A percentile compares a stretch with the other conserved stretches of the same genome.
Evolutionary conservation across 169 alveolate genomes (phyloP).

Genomic region (Cryptosporidium meleagridis): DNA sequence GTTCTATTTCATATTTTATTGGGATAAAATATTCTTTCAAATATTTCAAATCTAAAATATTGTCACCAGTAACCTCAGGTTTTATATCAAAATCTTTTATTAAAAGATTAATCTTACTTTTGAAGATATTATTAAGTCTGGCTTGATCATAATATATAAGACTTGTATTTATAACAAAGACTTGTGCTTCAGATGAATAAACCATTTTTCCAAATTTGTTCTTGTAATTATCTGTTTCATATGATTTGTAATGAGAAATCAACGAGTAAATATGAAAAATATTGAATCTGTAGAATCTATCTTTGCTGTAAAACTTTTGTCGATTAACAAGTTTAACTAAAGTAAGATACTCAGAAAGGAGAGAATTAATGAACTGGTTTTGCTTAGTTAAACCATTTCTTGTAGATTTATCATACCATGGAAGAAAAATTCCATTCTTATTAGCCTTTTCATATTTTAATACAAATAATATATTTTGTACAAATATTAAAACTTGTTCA

Average conservation of each 20-base stretch:
- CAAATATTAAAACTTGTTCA: slow-evolving; percentile 29
- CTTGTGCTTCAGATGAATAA: neutral
- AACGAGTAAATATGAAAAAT: slow-evolving; percentile 15
- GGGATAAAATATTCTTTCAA: slow-evolving; percentile 7
- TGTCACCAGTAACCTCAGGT: neutral
- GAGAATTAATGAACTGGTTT: neutral
- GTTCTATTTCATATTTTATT: slow-evolving; percentile 4
- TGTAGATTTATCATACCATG: slow-evolving; percentile 28
- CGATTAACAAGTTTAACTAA: slow-evolving; percentile 3
- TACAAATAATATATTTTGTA: slow-evolving; percentile 16
- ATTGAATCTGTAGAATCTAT: slow-evolving; percentile 39
- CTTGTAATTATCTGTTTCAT: neutral
- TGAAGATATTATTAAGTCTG: neutral
- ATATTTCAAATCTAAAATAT: neutral
- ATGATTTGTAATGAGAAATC: slow-evolving; percentile 50
- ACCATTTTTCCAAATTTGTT: neutral
- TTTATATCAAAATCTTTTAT: neutral
- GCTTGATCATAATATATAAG: slow-evolving; percentile 22
- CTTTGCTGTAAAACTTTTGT: slow-evolving; percentile 20
- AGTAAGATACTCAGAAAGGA: neutral
- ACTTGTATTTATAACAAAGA: slow-evolving; percentile 5
- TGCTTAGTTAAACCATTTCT: slow-evolving; percentile 13
- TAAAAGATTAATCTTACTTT: neutral
- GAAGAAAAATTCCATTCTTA: slow-evolving; percentile 9
- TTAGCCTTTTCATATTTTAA: slow-evolving; percentile 2